These are phyloP conservation scores for Trichomonas gallinae DNA, from an alignment of 208 protist genomes.

Conservation along the genomic window DNA sequence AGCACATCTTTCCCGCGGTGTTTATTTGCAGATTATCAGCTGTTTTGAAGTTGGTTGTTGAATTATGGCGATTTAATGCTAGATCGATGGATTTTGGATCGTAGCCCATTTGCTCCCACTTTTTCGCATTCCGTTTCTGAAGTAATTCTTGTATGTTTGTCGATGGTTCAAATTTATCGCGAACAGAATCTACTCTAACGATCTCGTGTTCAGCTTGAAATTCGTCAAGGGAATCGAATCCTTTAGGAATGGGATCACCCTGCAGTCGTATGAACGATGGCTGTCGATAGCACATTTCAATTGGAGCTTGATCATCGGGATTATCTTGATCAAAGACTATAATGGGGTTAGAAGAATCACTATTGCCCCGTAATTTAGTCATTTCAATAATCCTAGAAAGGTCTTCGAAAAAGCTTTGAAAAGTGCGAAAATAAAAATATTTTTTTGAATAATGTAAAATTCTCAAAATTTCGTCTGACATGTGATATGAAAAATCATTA, in stretches of 20 bases:
- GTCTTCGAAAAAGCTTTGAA: too few species aligned
- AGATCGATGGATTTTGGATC: not conserved
- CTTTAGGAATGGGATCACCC: not conserved
- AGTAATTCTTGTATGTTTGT: not conserved
- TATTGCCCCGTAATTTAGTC: not conserved
- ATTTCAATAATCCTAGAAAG: not conserved
- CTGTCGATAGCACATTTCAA: not conserved
- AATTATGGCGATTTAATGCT: not conserved
- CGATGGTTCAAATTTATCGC: not conserved
- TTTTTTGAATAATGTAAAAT: too few species aligned
- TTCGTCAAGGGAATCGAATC: not conserved
- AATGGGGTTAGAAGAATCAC: not conserved
- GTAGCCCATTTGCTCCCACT: slow-evolving; percentile 6
- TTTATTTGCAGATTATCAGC: not conserved
- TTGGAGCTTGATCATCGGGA: not conserved
- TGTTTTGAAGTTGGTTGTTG: not conserved
- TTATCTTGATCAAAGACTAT: not conserved
- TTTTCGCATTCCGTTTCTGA: not conserved
- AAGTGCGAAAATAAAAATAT: too few species aligned
- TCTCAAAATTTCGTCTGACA: too few species aligned
- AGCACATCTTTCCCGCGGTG: not conserved
- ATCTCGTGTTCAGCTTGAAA: not conserved
- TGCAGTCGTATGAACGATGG: not conserved
- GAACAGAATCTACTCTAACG: not conserved
- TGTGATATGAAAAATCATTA: too few species aligned